Evolutionary conservation across 2,329 filamentous ascomycete genomes (phyloP).

Genomic region (Hymenoscyphus infarciens): DNA sequence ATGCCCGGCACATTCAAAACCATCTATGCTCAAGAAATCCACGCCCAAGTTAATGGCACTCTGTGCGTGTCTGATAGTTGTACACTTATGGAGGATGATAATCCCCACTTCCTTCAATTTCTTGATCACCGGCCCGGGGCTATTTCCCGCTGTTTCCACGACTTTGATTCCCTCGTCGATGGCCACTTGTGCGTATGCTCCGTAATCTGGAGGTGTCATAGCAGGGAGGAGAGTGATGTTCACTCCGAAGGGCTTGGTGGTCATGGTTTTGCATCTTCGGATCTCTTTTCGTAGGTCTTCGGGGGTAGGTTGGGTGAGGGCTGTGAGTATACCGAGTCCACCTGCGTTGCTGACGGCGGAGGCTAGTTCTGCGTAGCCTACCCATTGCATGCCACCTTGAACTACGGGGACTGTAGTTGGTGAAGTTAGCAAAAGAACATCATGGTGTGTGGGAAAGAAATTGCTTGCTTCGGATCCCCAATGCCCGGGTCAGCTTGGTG

Average conservation of each 20-base stretch:
- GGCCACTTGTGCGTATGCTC: conserved; percentile 83
- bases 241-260: conserved; percentile 78
- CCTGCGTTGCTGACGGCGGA: conserved; percentile 78
- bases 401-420: conserved; percentile 66
- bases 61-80: conserved; percentile 88
- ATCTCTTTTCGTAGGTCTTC: conserved; percentile 94
- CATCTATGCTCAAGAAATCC: conserved; percentile 94
- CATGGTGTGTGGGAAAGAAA: neutral
- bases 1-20: conserved; percentile 92
- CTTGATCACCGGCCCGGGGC: conserved; percentile 83
- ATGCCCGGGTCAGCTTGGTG: conserved; percentile 37
- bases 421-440: conserved; percentile 17
- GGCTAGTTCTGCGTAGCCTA: conserved; percentile 76
- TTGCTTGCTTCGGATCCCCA: conserved; percentile 40
- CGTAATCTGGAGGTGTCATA: conserved; percentile 87
- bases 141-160: conserved; percentile 91
- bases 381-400: conserved; percentile 85
- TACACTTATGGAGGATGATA: conserved; percentile 94
- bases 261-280: conserved; percentile 76
- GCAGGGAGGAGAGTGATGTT: conserved; percentile 93
- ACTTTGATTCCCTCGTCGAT: conserved; percentile 90
- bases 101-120: conserved; percentile 77
- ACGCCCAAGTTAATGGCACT: conserved; percentile 91
- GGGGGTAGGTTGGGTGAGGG: conserved; percentile 87
- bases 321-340: conserved; percentile 77